Base-by-base conservation (phyloP, 2,329 filamentous ascomycete species). In the Xylaria sp. region DNA sequence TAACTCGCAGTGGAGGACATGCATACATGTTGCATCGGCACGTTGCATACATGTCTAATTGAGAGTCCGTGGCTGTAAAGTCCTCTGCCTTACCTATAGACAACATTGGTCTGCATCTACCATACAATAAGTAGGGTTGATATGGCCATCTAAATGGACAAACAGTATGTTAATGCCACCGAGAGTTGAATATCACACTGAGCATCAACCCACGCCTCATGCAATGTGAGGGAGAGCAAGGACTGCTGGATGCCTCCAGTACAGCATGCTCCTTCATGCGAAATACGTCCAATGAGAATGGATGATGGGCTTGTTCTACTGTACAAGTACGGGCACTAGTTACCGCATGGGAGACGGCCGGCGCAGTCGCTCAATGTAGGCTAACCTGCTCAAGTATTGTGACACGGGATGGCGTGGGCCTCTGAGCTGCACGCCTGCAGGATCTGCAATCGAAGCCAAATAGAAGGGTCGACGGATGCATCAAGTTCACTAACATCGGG, bases 391-490 rank as follows among this genome's bases (percentile, higher is more conserved):
- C 13, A 36, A 38, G 59, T 26, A 54, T 26, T 11, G 53, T 38
- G 31, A 26, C 42, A 40, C 48, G 6, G 42, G 51, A 42, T 38
- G 59, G 17, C 4, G 20, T 60, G 46, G 57, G 20, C 17, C 28
- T 13, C 42, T 26, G 13, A 6, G 33, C 23, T 42, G 33, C 20
- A 49, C 49, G 57, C 28, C 54, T 44, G 56, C 23, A 58, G 15
- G 67, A 69, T 65, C 66, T 71, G 67, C 64, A 64, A 70, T 63
- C 28, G 67, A 70, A 71, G 69, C 48, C 23, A 36, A 58, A 67
- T 65, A 23, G 69, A 71, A 71, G 59, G 54, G 60, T 46, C 26
- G 59, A 33, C 51, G 31, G 53, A 53, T 42, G 56, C 56, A 46
- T 64, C 51, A n/a, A 56, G 20, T 31, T 64, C 62, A 7, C 17